Evolutionary conservation across 2,329 filamentous ascomycete genomes (phyloP), one percentile per base, ranked within the genome.

Genomic region (Alternaria longipes): DNA sequence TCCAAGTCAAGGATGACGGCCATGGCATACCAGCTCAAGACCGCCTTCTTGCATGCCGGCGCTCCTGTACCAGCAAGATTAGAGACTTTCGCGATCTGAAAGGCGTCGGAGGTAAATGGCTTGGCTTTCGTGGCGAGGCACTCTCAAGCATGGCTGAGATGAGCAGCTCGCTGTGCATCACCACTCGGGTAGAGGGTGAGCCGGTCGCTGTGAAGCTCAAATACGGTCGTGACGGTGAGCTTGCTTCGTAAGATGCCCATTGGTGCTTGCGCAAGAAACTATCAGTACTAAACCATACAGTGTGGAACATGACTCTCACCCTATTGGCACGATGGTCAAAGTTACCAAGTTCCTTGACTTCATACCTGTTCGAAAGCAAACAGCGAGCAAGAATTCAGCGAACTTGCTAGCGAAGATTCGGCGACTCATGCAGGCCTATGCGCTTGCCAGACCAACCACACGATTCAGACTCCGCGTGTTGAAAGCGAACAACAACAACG

Each of bases 111-210:
- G 84, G 85, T 1, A 81, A 80, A 44, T 89, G 84, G 32, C 83
- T 94, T n/a, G 91, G 91, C 2, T 94, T 94, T 71, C 86, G 91
- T 36, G 91, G 91, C 20, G 87, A 92, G 71, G 91, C 91, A 16
- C 80, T 94, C 61, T 89, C 90, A 40, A 89, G 87, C 74, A 84
- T 85, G 60, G 89, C 87, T 60, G 83, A 85, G 42, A 73, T 92
- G 59, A 87, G 87, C 38, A 81, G 83, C 4, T 79, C 74, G 2
- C 60, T 93, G 44, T 81, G 79, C 8, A 80, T 93, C 52, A 90
- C 84, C 14, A 93, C 91, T 4, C 86, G 87, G 63, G 87, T 87
- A 3, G 80, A 85, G 32, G 83, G 83, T 3, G 90, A 93, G 62
- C 75, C 83, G 1, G 82, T 90, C 7, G 91, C 87, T 1, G 80